Base-by-base conservation (phyloP, 2,329 filamentous ascomycete genomes). In the Ophiosphaerella narmari region DNA sequence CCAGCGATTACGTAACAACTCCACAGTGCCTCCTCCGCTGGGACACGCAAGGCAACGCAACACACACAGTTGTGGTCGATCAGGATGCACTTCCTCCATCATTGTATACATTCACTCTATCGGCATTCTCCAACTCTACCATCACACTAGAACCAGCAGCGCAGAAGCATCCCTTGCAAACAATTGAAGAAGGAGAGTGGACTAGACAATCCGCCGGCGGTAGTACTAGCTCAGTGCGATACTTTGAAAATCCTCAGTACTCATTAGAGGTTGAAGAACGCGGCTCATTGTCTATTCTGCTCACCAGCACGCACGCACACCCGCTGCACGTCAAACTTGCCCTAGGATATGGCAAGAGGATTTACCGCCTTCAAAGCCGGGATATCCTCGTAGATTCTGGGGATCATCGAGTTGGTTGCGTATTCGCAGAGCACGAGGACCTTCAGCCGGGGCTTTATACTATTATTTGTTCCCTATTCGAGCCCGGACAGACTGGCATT, bases 1-100 rank as follows among this genome's bases (percentile, higher is more conserved):
- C 88, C 32, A 89, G 88, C 0, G 89, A 90, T n/a, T 96, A 90
- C 55, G 91, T 97, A 31, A 93, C 97, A 73, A 95, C 92, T 2
- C 91, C 91, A 1, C 95, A 97, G 71, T 96, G 90, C 0, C 83
- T 99, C 7, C 84, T 95, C 38, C 86, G 88, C 50, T 81, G 96
- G 53, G 82, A 89, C 24, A 80, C 81, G 50, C 73, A 79, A n/a
- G 69, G 79, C 1, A 71, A 75, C 13, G 74, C 75, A 9, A 75
- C 74, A 0, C 84, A 84, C 61, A 86, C 84, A 0, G 77, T 89
- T 5, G 89, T 92, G 7, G 79, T 91, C 24, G 87, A 91, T 13
- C 88, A 95, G 62, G 87, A 95, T 63, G 86, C 88, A 33, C 80
- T 97, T 4, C 87, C 89, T 1, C 76, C 88, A 3, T 80, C 84